Evolutionary conservation across 169 alveolate species (phyloP).

Genomic region (Plasmodium billcollinsi): DNA sequence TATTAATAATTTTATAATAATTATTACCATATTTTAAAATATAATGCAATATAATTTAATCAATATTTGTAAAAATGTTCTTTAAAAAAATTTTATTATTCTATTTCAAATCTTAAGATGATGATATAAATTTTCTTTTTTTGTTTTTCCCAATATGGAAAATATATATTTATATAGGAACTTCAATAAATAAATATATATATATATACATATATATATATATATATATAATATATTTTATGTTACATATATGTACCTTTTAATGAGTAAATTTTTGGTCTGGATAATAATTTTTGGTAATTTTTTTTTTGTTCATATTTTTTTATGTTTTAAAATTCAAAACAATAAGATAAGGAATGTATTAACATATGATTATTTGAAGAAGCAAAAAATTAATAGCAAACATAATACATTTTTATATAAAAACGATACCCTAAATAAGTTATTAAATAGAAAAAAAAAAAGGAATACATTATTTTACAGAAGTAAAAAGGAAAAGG

Average conservation of each 20-base stretch:
- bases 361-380: background rate
- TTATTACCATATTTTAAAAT: too few species aligned
- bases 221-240: background rate
- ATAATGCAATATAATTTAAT: too few species aligned
- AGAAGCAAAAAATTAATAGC: background rate
- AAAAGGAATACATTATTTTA: slow-evolving; percentile 24
- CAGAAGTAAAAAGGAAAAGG: slow-evolving; percentile 51
- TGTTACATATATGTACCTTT: background rate
- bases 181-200: slow-evolving; percentile 14
- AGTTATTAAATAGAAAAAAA: slow-evolving; percentile 3
- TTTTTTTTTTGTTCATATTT: slow-evolving; percentile 20
- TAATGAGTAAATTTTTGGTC: slow-evolving; percentile 29
- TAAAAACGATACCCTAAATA: background rate
- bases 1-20: too few species aligned
- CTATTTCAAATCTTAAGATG: too few species aligned
- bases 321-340: slow-evolving; percentile 14
- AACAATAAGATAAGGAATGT: background rate
- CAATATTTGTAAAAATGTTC: too few species aligned
- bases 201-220: slow-evolving; percentile 7
- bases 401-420: background rate
- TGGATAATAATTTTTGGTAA: slow-evolving; percentile 4
- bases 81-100: too few species aligned
- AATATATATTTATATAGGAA: background rate
- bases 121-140: background rate
- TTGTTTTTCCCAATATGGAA: background rate